Evolutionary conservation across 2,329 filamentous ascomycete species (phyloP), one percentile per base, ranked within the genome.

Genomic region (Aspergillus fumigatus): DNA sequence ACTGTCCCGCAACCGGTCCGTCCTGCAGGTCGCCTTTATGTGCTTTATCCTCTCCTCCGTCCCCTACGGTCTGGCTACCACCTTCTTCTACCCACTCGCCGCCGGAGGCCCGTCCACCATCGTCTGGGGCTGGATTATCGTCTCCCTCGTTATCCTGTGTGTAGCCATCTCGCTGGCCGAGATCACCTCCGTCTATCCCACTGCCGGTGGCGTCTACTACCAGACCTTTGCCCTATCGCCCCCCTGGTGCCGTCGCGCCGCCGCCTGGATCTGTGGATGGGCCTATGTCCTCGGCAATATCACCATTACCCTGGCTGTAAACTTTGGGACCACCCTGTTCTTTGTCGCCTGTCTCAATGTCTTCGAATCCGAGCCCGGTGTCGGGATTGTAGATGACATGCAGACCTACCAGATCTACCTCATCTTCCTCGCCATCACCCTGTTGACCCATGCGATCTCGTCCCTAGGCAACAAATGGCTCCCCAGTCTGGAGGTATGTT

Each of bases 261-360:
- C 85, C 7, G 84, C 80, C 7, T 89, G 85, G 81, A 82, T 88
- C 23, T 87, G 85, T 4, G 87, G 87, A 4, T 89, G 87, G 86
- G 70, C 87, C 23, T 92, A 89, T 69, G 82, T 90, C 19, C 85
- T 90, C 52, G 89, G 89, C 57, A 92, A 92, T 75, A 87, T 91
- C 71, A 90, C 87, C 62, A 92, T 88, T 49, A 88, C 86, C 0
- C 76, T 89, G 0, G 85, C 89, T 5, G 88, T 88, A 1, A 89
- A 89, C 67, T 89, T 92, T 64, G 89, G 88, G 67, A 82, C 80
- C n/a, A 75, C 80, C 3, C 71, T 80, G 17, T 83, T 84, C 70
- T 70, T 83, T 51, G 74, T 81, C 61, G 79, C 76, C 48, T 83
- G 80, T 62, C 75, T 84, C 67, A 82, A 84, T 63, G 77, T 84